These are phyloP conservation scores for Fagus sylvatica DNA, from an alignment of 306 rosid genomes.

Conservation along the genomic window DNA sequence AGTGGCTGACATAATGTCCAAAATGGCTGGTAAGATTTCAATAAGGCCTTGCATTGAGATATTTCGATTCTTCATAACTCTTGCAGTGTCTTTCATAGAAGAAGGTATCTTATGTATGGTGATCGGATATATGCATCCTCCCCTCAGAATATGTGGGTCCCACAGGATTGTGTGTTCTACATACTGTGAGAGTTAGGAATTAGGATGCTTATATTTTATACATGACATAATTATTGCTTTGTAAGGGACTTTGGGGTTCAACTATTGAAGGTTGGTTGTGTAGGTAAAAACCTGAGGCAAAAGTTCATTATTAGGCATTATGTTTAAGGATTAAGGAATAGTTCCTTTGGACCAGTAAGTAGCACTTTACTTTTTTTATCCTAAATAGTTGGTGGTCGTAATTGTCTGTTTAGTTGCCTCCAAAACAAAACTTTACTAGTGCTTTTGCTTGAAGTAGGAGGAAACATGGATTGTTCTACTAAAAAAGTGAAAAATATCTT, in stretches of 20 bases:
- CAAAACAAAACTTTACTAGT: conserved; percentile 12
- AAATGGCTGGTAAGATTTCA: conserved; percentile 53
- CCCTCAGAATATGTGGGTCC: no score
- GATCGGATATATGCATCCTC: no score
- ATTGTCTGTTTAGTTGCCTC: conserved; percentile 18
- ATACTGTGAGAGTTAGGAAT: no score
- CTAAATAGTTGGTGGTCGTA: conserved; percentile 3
- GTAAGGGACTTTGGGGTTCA: no score
- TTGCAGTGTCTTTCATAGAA: background rate
- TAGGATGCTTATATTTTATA: no score
- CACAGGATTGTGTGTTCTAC: no score
- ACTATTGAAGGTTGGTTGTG: background rate
- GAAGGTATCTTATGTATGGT: no score
- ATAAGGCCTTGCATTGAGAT: background rate
- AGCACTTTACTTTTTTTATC: background rate
- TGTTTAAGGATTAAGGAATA: background rate
- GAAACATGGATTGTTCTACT: background rate
- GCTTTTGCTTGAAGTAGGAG: conserved; percentile 11
- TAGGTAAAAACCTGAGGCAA: background rate
- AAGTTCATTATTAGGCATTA: background rate
- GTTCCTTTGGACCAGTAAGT: background rate
- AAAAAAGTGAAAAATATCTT: background rate
- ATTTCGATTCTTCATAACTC: background rate
- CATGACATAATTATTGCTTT: no score
- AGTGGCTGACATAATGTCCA: conserved; percentile 60